Conservation (phyloP, 495 filamentous ascomycete species). For the Aspergillus ostianus region DNA sequence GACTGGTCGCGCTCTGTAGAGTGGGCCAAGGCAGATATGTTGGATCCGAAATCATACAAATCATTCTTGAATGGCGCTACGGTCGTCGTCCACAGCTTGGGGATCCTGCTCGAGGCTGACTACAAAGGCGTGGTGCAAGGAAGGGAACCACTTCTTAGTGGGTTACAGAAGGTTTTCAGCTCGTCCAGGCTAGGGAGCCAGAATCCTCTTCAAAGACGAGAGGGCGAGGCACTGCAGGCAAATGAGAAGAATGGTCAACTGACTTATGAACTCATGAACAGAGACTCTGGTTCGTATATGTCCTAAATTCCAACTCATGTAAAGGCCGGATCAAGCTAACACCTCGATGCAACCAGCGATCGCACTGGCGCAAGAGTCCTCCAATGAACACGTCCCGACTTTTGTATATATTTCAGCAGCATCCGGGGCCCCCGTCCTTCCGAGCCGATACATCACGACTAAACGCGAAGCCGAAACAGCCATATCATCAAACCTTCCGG, state of each 20-base stretch:
- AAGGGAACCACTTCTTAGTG: conserved; percentile 69
- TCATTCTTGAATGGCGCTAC: conserved; percentile 68
- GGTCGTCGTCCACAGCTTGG: conserved; percentile 88
- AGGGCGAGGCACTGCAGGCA: conserved; percentile 58
- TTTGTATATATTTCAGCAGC: conserved; percentile 91
- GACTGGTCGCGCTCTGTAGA: conserved; percentile 76
- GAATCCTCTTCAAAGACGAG: conserved; percentile 61
- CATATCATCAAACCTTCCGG: conserved; percentile 67
- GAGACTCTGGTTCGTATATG: conserved; percentile 63
- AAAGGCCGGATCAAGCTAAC: conserved; percentile 18
- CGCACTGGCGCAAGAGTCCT: conserved; percentile 78
- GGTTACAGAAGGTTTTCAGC: conserved; percentile 74
- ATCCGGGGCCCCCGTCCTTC: conserved; percentile 78
- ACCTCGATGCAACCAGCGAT: conserved; percentile 46
- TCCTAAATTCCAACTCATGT: background rate
- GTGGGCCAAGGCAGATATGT: conserved; percentile 85
- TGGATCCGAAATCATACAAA: conserved; percentile 75
- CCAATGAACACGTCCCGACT: conserved; percentile 56
- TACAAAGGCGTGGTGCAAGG: conserved; percentile 92
- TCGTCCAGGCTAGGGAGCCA: conserved; percentile 59
- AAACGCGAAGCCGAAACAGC: conserved; percentile 87
- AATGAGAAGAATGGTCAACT: conserved; percentile 69
- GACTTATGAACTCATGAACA: conserved; percentile 98
- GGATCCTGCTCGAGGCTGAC: conserved; percentile 95
- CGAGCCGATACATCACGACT: conserved; percentile 80